A percentile compares a stretch with the other conserved stretches of the same genome.
Conservation (phyloP, 148 eudicot species). For the Amaranthus palmeri region DNA sequence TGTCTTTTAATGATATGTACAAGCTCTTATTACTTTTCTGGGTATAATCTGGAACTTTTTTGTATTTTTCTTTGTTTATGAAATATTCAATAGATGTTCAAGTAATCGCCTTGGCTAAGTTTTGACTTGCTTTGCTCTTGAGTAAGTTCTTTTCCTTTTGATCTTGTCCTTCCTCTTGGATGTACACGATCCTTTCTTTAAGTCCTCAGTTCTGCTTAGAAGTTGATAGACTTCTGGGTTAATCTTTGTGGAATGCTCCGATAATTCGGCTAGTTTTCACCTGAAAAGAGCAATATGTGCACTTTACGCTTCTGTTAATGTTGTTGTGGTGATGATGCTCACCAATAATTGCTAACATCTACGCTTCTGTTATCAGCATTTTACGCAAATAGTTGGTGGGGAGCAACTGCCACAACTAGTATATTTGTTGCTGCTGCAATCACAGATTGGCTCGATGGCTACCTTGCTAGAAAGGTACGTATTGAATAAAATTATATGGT, state of each 20-base stretch:
- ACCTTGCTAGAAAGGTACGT: constrained; percentile 84
- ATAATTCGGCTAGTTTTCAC: background rate
- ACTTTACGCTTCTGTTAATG: too few species aligned
- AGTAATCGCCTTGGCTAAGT: background rate
- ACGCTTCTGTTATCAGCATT: constrained; percentile 48
- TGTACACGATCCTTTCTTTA: background rate
- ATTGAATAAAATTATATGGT: background rate
- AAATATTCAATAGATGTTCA: background rate
- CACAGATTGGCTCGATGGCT: constrained; percentile 99
- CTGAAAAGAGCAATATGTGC: background rate
- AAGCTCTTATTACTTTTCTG: background rate
- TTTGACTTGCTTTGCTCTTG: background rate
- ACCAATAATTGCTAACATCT: constrained; percentile 19
- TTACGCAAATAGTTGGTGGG: constrained; percentile 77
- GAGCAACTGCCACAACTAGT: constrained; percentile 70
- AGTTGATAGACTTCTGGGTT: background rate
- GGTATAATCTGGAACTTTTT: background rate
- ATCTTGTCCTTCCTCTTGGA: background rate
- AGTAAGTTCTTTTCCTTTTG: background rate
- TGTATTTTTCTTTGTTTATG: background rate
- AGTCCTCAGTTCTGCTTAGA: background rate
- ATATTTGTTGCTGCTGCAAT: constrained; percentile 85
- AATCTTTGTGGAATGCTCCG: background rate
- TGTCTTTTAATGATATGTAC: background rate
- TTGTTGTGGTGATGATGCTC: background rate